A percentile compares a stretch with the other conserved stretches of the same genome.
phyloP scores from a whole-genome alignment of 805 yeast species.

The Brettanomyces custersianus region DNA sequence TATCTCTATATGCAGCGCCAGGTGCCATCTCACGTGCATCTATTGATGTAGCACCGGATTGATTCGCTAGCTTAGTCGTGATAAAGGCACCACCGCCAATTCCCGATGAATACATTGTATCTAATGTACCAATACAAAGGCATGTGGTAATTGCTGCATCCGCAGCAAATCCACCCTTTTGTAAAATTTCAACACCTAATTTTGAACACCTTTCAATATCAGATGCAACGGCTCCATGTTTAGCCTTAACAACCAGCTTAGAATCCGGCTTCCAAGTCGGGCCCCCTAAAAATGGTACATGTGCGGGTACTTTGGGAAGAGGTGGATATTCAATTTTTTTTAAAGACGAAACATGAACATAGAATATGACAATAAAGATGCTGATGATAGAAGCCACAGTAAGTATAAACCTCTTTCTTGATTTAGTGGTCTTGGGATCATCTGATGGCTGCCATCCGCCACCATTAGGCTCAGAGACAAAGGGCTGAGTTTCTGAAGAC shows the following conservation, averaged over 20 bases:
- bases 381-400: no score
- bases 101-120: slow-evolving; percentile 78
- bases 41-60: slow-evolving; percentile 47
- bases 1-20: slow-evolving; percentile 43
- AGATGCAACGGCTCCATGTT: slow-evolving; percentile 55
- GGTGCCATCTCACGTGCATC: slow-evolving; percentile 94
- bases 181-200: slow-evolving; percentile 49
- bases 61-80: slow-evolving; percentile 31
- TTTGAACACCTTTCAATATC: slow-evolving; percentile 58
- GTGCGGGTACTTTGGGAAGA: slow-evolving; percentile 18
- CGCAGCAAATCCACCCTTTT: slow-evolving; percentile 70
- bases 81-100: slow-evolving; percentile 95
- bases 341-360: no score
- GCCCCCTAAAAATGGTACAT: slow-evolving; percentile 20
- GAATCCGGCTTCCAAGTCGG: slow-evolving; percentile 37
- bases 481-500: no score
- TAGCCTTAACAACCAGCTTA: slow-evolving; percentile 31
- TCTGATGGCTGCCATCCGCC: no score
- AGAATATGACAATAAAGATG: no score
- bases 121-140: slow-evolving; percentile 76
- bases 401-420: no score
- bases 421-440: no score
- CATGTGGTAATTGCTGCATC: slow-evolving; percentile 90
- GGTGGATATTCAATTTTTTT: slow-evolving; percentile 5
- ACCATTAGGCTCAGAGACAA: no score